Base-by-base conservation (phyloP, 257 asterid species). In the Mitragyna speciosa region DNA sequence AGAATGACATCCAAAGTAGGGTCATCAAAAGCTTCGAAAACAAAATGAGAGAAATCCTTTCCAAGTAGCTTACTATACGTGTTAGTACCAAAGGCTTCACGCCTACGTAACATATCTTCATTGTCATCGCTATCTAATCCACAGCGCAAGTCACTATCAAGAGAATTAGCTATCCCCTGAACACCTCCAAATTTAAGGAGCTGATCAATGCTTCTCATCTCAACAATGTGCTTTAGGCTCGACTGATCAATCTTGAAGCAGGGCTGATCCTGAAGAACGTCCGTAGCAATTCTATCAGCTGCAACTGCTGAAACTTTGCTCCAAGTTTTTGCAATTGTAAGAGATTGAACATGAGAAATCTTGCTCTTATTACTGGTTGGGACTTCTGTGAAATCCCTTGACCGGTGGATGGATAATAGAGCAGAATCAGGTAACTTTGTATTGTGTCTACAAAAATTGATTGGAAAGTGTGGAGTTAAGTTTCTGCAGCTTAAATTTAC, bases 181-280 rank as follows among this genome's bases (percentile, higher is more conserved):
- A 76, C 78, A 31, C 91, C 89, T 33, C 89, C 89, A 79, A 51
- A 33, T n/a, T 49, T 17, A n/a, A 47, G 48, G 24, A 86, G 84
- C 36, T 65, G 30, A 8, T 84, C 79, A 30, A 73, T n/a, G 31
- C 63, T 84, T 84, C 78, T 86, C 33, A 80, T 86, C 75, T 79
- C 81, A 31, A 82, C 83, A 67, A 86, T 63, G 75, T 70, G 65
- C 7, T 76, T 39, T 43, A 86, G 80, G 76, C 63, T 78, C 64
- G 79, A 39, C 12, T 67, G 47, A 52, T 80, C 79, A 36, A 78
- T 61, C 6, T 31, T 59, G 36, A 81, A 70, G 17, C 41, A 45
- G 39, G 61, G 61, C 24, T 41, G 58, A 36, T 51, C 61, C 76
- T 58, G 66, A 24, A 36, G 65, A 45, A 19, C 41, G 76, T 73